A percentile compares a stretch with the other conserved stretches of the same genome.
Evolutionary conservation across 805 yeast genomes (phyloP).

Genomic region (Wickerhamiella vanderwaltii): DNA sequence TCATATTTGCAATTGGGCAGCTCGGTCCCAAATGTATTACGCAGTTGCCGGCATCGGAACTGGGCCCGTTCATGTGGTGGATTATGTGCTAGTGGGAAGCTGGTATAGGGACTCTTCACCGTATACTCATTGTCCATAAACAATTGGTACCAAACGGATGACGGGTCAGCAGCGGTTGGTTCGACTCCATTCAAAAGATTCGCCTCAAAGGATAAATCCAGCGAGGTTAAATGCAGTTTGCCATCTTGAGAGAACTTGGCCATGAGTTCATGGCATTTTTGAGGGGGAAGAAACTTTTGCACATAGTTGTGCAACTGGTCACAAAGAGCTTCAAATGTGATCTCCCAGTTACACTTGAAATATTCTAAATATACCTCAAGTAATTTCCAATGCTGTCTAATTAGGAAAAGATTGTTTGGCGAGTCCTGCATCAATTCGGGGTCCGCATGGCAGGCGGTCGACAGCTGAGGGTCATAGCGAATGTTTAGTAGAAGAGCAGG

Average conservation of each 20-base stretch:
- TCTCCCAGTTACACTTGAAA: not conserved
- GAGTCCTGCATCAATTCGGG: not conserved
- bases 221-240: not conserved
- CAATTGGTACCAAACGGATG: not conserved
- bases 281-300: not conserved
- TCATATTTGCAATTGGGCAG: not conserved
- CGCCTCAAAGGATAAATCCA: not conserved
- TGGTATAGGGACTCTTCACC: not conserved
- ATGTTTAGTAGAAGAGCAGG: not conserved
- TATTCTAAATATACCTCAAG: not conserved
- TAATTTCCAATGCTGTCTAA: not conserved
- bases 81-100: not conserved
- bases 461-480: not conserved
- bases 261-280: not conserved
- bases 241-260: not conserved
- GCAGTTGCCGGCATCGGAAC: not conserved
- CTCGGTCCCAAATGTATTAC: not conserved
- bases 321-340: not conserved
- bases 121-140: not conserved
- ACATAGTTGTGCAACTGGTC: not conserved
- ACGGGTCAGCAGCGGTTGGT: not conserved
- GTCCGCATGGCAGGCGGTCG: not conserved
- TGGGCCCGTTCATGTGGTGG: not conserved
- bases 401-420: not conserved
- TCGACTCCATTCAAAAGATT: not conserved